Evolutionary conservation across 768 basidiomycete species (phyloP).

Genomic region (Kwoniella sp.): DNA sequence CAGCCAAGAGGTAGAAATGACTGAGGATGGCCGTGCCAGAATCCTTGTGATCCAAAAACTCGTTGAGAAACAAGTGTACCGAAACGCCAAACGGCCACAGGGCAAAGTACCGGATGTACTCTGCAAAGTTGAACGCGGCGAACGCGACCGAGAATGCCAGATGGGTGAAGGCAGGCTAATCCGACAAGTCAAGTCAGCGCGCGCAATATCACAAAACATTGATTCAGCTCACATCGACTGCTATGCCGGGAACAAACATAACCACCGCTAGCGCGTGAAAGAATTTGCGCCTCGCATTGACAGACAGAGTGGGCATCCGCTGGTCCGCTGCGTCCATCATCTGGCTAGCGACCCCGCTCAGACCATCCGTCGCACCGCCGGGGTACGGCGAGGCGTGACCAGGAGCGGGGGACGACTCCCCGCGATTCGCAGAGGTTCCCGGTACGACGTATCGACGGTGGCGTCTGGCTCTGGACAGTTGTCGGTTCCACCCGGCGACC

Average conservation of each 20-base stretch:
- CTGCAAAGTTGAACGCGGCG: constrained; percentile 88
- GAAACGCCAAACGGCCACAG: constrained; percentile 91
- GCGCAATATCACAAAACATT: neutral
- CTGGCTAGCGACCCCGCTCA: constrained; percentile 39
- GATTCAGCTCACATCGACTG: constrained; percentile 68
- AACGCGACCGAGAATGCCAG: constrained; percentile 92
- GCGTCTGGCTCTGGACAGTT: constrained; percentile 70
- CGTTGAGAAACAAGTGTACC: constrained; percentile 93
- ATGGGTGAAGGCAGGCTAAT: constrained; percentile 90
- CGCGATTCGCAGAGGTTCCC: constrained; percentile 15
- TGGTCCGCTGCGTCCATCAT: constrained; percentile 76
- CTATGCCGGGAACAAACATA: constrained; percentile 95
- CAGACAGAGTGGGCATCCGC: constrained; percentile 76
- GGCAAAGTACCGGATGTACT: constrained; percentile 97
- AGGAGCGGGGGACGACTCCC: neutral
- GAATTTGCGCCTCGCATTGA: constrained; percentile 91
- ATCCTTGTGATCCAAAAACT: constrained; percentile 93
- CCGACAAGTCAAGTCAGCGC: neutral
- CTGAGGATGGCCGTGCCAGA: constrained; percentile 91
- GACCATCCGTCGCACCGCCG: neutral
- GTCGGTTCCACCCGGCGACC: constrained; percentile 91
- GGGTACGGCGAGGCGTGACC: constrained; percentile 41
- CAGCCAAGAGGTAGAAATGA: constrained; percentile 94
- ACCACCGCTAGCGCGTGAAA: constrained; percentile 93
- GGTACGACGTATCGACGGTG: constrained; percentile 54